Evolutionary conservation across 2,329 filamentous ascomycete species (phyloP), one percentile per base, ranked within the genome.

Genomic region (Colletotrichum echinochloae): DNA sequence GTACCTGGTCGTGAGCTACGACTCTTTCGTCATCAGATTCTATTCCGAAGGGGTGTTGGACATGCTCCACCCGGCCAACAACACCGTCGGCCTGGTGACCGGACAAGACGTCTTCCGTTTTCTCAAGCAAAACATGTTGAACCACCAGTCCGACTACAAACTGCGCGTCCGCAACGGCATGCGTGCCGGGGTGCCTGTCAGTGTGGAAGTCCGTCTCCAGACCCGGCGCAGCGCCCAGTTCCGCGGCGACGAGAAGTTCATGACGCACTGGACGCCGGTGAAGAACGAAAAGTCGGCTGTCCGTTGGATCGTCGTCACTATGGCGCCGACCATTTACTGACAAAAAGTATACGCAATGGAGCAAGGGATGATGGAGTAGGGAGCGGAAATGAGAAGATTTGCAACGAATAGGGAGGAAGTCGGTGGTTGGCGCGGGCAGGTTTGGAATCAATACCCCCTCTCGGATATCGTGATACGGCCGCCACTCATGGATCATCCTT

Each of bases 171-270:
- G 75, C 1, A 70, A n/a, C n/a, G 65, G 46, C 20, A 33, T 71
- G 11, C 69, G 69, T 1, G 74, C 74, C 33, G 81, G 81, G 60
- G 75, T 74, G 30, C 80, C 82, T 14, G 74, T 78, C 57, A 76
- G 75, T 37, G 70, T 75, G 3, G 74, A 76, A 49, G 44, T 77
- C 30, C 75, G 76, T 4, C 70, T 77, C 23, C 75, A 77, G 71
- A 77, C 76, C 8, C 66, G 72, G 28, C 73, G 76, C 30, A 76
- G 74, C 37, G 75, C 75, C 23, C 49, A 73, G 14, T 77, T 77
- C 54, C 73, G 76, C 5, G 63, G 70, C 2, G 76, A 77, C 54
- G 71, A 73, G 65, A 65, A 48, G 7, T 71, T 74, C n/a, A 35
- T 63, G 33, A 73, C 71, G 28, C 69, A 73, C 60, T 74, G 73